Conservation (phyloP, 371 early-diverging fungal species). For the Blakeslea trispora region DNA sequence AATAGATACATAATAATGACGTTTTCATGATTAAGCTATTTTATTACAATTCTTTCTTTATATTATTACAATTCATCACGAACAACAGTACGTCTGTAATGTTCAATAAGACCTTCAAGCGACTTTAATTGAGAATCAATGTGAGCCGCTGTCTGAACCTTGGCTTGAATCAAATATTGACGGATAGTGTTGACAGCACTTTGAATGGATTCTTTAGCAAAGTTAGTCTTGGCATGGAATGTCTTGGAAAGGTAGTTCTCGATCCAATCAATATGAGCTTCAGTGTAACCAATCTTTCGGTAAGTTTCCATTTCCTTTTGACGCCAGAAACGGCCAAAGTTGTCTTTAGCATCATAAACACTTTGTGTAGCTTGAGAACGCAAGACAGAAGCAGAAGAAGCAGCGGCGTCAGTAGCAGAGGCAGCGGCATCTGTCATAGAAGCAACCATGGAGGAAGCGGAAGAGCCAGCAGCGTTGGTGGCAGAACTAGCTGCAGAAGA, state of each 20-base stretch:
- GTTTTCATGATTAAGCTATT: neutral
- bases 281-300: slow-evolving; percentile 44
- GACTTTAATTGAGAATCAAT: slow-evolving; percentile 43
- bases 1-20: neutral
- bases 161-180: slow-evolving; percentile 33
- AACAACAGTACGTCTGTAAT: slow-evolving; percentile 27
- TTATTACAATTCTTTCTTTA: slow-evolving; percentile 2
- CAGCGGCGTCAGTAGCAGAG: slow-evolving; percentile 31
- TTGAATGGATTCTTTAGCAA: slow-evolving; percentile 35
- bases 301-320: slow-evolving; percentile 39
- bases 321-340: slow-evolving; percentile 41
- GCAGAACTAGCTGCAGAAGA: slow-evolving; percentile 7
- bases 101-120: slow-evolving; percentile 34
- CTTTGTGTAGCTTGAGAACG: slow-evolving; percentile 24
- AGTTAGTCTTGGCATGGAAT: slow-evolving; percentile 28
- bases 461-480: slow-evolving; percentile 5
- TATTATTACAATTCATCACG: slow-evolving; percentile 40
- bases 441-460: slow-evolving; percentile 10
- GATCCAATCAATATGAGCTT: slow-evolving; percentile 47
- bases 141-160: slow-evolving; percentile 39
- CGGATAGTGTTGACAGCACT: slow-evolving; percentile 29
- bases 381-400: slow-evolving; percentile 25
- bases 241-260: slow-evolving; percentile 36
- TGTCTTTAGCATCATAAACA: slow-evolving; percentile 21
- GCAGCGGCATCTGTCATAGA: slow-evolving; percentile 22